A percentile compares a stretch with the other conserved stretches of the same genome.
These are phyloP conservation scores for Raffaelea ambrosiae DNA, from an alignment of 2,329 filamentous ascomycete genomes.

Conservation along the genomic window DNA sequence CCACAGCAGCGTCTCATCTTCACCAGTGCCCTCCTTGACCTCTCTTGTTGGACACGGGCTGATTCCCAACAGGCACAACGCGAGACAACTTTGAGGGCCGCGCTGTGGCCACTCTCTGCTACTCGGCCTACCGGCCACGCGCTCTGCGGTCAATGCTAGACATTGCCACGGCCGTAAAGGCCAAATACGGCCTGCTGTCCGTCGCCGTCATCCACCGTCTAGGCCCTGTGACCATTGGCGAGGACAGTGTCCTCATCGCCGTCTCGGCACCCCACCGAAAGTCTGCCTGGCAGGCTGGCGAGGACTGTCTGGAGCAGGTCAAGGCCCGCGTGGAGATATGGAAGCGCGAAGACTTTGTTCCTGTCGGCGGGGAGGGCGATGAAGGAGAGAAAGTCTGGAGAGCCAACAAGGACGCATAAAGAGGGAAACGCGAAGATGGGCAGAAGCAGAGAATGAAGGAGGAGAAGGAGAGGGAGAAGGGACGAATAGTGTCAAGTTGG, in stretches of 20 bases:
- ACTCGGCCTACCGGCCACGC: constrained; percentile 63
- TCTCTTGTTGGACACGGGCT: too few species aligned
- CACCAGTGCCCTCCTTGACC: too few species aligned
- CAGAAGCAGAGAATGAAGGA: background rate
- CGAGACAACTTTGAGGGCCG: constrained; percentile 64
- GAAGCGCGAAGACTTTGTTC: constrained; percentile 85
- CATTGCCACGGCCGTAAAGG: constrained; percentile 50
- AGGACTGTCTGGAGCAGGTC: constrained; percentile 79
- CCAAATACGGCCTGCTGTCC: constrained; percentile 57
- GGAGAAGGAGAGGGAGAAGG: too few species aligned
- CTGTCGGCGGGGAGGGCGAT: constrained; percentile 29
- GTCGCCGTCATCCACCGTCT: constrained; percentile 79
- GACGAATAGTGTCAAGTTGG: too few species aligned
- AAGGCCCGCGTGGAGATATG: constrained; percentile 89
- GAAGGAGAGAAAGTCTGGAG: constrained; percentile 65
- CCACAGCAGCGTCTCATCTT: too few species aligned
- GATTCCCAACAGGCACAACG: constrained; percentile 55
- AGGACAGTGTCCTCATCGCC: constrained; percentile 87
- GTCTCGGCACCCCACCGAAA: constrained; percentile 76
- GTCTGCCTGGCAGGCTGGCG: constrained; percentile 78
- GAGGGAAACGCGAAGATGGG: background rate
- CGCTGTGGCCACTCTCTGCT: constrained; percentile 65
- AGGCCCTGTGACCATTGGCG: constrained; percentile 77
- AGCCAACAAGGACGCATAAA: constrained; percentile 62
- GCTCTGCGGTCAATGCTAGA: constrained; percentile 60